Percentiles rank a stretch among this genome's conserved stretches.
phyloP scores from a whole-genome alignment of 1,284 basidiomycete species.

The Moniliophthora roreri region DNA sequence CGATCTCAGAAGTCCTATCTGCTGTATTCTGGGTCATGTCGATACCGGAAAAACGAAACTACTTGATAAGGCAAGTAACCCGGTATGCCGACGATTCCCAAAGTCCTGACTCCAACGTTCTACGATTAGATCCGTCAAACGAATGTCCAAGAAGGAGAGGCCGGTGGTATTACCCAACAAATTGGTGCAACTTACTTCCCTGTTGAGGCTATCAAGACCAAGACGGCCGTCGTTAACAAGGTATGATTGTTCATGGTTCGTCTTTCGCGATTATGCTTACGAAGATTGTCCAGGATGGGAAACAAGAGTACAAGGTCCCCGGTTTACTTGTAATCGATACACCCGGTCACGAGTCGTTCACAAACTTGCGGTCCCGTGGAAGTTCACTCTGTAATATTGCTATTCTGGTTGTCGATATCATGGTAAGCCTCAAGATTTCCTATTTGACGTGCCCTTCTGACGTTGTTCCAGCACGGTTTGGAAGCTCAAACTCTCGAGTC shows the following conservation, averaged over 20 bases:
- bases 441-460: conserved; percentile 12
- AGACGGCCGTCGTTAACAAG: conserved; percentile 91
- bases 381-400: conserved; percentile 99
- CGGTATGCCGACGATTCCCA: background rate
- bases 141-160: conserved; percentile 99
- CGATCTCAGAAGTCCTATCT: conserved; percentile 94
- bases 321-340: conserved; percentile 98
- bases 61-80: conserved; percentile 81
- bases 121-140: conserved; percentile 91
- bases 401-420: conserved; percentile 98
- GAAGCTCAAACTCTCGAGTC: conserved; percentile 98
- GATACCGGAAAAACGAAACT: conserved; percentile 99
- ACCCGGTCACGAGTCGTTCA: conserved; percentile 99
- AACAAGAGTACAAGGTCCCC: conserved; percentile 94
- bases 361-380: conserved; percentile 94
- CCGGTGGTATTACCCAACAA: conserved; percentile 99
- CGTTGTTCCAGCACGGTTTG: conserved; percentile 78
- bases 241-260: conserved; percentile 34
- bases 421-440: conserved; percentile 49
- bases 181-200: conserved; percentile 99
- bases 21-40: conserved; percentile 99
- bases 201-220: conserved; percentile 91
- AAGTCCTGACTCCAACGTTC: background rate
- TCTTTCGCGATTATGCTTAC: conserved; percentile 2
- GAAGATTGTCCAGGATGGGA: conserved; percentile 57